Conservation (phyloP, 176 grass and related monocot genomes). For the Oryza longistaminata region DNA sequence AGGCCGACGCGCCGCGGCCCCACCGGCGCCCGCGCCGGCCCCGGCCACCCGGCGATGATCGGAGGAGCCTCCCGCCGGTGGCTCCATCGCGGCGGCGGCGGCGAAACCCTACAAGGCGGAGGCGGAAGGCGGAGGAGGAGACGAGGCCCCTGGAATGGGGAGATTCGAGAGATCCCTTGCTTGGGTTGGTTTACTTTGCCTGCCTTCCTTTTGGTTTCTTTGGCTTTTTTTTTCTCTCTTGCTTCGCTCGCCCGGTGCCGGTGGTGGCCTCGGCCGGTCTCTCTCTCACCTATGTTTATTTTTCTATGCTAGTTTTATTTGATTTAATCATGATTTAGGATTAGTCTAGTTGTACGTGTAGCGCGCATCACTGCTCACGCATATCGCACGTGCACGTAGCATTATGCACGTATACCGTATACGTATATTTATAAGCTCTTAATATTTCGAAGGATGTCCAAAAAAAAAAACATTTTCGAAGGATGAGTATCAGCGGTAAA, state of each 20-base stretch:
- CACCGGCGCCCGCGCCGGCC: background rate
- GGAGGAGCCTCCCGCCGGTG: conserved; percentile 38
- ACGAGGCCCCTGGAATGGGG: conserved; percentile 41
- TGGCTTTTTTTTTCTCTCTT: conserved; percentile 11
- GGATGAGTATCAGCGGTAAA: too few relatives aligned
- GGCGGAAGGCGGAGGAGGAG: conserved; percentile 35
- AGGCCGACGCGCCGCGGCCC: conserved; percentile 24
- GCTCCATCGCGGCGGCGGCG: conserved; percentile 57
- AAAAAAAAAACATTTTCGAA: too few relatives aligned
- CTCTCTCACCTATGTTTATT: too few relatives aligned
- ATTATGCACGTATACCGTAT: too few relatives aligned
- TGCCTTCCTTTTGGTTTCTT: background rate
- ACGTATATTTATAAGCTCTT: background rate
- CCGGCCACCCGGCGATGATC: conserved; percentile 46
- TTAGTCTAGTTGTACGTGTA: too few relatives aligned
- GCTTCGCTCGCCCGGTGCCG: too few relatives aligned
- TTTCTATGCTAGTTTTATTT: background rate
- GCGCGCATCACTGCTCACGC: too few relatives aligned
- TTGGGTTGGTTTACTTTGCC: conserved; percentile 33
- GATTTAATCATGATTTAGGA: too few relatives aligned
- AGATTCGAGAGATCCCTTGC: conserved; percentile 41
- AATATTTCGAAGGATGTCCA: too few relatives aligned
- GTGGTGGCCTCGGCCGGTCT: background rate
- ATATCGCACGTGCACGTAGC: too few relatives aligned
- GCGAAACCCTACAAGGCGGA: conserved; percentile 1